Evolutionary conservation across 208 protist genomes (phyloP), one percentile per base, ranked within the genome.

Genomic region (Trypanosomatidae sp.): DNA sequence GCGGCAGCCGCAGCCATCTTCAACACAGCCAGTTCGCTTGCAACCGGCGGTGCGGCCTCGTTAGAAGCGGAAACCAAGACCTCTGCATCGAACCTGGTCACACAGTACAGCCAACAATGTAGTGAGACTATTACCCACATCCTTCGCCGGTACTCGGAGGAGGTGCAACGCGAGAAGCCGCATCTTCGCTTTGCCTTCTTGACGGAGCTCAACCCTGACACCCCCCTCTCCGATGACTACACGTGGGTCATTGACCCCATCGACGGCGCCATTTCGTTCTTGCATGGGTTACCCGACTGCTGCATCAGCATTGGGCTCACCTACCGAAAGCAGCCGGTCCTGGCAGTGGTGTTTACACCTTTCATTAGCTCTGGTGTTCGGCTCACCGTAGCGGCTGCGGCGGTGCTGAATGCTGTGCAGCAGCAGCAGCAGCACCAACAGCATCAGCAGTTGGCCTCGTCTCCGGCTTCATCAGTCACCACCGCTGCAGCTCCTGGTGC

Each of bases 231-330:
- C 22, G 80, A 92, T 67, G 83, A 68, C 41, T 79, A 76, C 41
- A 93, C 88, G 36, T 96, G 91, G 90, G 79, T 94, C 33, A 84
- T 96, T 15, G 89, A 94, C 78, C 89, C 89, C 1, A 87, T 96
- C 74, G 86, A 94, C 66, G 89, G 91, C 30, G 91, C 91, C 49
- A 87, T 88, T 76, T 88, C 81, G 1, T 96, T 96, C 77, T 73
- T 89, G 8, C 91, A 95, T 69, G 84, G 87, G 19, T 44, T 84
- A 43, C 85, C 80, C 9, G 91, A 95, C 76, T 94, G 89, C 78
- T 93, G 87, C 77, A 76, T 94, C 55, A 90, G 82, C 70, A 93
- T 96, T 49, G 89, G 84, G 3, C 81, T 96, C 28, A 77, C 85
- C 0, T 77, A 84, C 50, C 72, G 81, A 15, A 83, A 79, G 69